Evolutionary conservation across 31 red algal species (phyloP).

Genomic region (Odonthalia washingtoniensis): DNA sequence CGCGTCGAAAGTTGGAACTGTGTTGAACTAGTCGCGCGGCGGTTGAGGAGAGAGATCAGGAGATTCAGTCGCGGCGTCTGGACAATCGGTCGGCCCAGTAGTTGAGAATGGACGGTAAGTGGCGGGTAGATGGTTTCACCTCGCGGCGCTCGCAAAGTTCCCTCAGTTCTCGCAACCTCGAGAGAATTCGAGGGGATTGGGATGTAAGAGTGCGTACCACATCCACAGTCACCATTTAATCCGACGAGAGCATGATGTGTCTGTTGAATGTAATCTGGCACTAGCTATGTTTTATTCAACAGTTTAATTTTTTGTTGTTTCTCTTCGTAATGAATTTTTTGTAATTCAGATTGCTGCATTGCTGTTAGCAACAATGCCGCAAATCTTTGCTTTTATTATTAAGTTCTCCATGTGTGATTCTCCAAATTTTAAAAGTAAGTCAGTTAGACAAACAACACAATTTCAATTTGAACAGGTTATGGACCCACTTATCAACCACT

Average conservation of each 20-base stretch:
- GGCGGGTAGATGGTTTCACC: background rate
- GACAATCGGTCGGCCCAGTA: conserved; percentile 35
- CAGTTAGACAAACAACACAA: no score
- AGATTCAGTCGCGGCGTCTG: background rate
- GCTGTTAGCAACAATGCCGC: no score
- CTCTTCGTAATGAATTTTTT: no score
- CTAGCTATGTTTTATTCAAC: no score
- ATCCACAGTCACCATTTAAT: conserved; percentile 22
- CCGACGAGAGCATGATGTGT: conserved; percentile 1
- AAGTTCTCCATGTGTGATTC: no score
- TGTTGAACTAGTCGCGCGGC: background rate
- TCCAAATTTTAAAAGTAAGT: no score
- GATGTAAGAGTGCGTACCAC: conserved; percentile 31
- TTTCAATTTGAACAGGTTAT: no score
- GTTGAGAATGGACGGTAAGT: conserved; percentile 16
- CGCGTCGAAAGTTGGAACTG: no score
- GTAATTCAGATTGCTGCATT: no score
- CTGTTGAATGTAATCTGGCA: background rate
- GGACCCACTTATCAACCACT: no score
- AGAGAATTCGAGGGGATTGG: conserved; percentile 1
- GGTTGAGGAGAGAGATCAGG: background rate
- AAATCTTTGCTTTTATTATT: no score
- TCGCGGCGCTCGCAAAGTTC: conserved; percentile 1
- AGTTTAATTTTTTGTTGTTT: no score
- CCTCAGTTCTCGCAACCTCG: background rate